Conservation (phyloP, 2,329 filamentous ascomycete species). For the Diaporthe australafricana region DNA sequence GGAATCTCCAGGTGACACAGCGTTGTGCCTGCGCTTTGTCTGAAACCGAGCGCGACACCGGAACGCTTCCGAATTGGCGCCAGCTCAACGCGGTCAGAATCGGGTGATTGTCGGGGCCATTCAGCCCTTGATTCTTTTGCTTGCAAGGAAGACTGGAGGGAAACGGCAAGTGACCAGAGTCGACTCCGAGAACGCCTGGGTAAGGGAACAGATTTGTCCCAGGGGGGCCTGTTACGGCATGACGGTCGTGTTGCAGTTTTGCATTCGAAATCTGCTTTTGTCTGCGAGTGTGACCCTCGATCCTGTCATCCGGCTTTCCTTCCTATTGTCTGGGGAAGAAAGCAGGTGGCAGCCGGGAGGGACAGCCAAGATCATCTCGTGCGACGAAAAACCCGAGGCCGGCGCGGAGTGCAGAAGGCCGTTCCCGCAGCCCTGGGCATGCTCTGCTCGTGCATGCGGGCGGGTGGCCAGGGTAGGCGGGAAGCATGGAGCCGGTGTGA, state of each 20-base stretch:
- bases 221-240: no score
- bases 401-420: conserved; percentile 21
- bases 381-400: conserved; percentile 13
- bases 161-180: not conserved
- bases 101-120: not conserved
- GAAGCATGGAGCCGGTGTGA: conserved; percentile 11
- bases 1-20: conserved; percentile 7
- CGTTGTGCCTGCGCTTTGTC: conserved; percentile 7
- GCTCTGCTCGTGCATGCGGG: not conserved
- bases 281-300: not conserved
- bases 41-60: conserved; percentile 20
- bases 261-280: not conserved
- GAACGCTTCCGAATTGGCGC: conserved; percentile 17
- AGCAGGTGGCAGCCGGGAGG: conserved; percentile 1
- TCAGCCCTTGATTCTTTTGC: not conserved
- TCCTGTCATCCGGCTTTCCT: not conserved
- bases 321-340: conserved; percentile 23
- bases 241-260: not conserved
- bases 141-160: not conserved
- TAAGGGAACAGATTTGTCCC: not conserved
- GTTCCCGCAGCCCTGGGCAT: conserved; percentile 11
- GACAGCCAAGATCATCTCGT: not conserved
- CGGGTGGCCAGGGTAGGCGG: not conserved
- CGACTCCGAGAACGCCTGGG: conserved; percentile 1
- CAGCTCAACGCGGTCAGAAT: conserved; percentile 3